These are phyloP conservation scores for Panaeolus papilionaceus DNA, from an alignment of 768 basidiomycete genomes.

Conservation along the genomic window DNA sequence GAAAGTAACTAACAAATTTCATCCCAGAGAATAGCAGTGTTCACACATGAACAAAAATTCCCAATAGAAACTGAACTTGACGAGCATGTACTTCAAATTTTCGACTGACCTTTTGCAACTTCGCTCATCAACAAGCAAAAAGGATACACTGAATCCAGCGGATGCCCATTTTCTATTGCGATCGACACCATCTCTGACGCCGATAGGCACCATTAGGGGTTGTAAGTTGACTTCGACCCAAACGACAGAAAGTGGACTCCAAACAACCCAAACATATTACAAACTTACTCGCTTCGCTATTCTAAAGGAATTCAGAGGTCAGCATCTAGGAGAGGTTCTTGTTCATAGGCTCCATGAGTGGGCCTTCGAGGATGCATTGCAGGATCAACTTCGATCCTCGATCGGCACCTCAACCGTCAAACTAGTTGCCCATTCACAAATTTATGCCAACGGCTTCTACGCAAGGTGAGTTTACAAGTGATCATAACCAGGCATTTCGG, in stretches of 20 bases:
- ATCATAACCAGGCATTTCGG: background rate
- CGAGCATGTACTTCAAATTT: conserved; percentile 50
- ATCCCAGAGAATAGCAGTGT: conserved; percentile 56
- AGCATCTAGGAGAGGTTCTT: conserved; percentile 70
- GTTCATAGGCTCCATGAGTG: conserved; percentile 68
- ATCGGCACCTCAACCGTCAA: conserved; percentile 32
- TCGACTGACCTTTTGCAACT: background rate
- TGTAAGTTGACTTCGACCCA: conserved; percentile 29
- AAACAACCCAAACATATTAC: conserved; percentile 46
- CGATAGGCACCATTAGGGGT: conserved; percentile 75
- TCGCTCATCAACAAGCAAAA: conserved; percentile 14
- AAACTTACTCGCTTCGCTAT: conserved; percentile 80
- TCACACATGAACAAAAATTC: conserved; percentile 73
- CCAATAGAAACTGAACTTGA: conserved; percentile 79
- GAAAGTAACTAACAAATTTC: background rate
- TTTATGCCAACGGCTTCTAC: conserved; percentile 77
- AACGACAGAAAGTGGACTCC: background rate
- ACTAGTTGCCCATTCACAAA: conserved; percentile 73
- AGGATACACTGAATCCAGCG: conserved; percentile 14
- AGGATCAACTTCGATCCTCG: conserved; percentile 24
- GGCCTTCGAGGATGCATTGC: conserved; percentile 52
- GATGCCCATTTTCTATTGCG: conserved; percentile 79
- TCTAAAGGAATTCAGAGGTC: conserved; percentile 66
- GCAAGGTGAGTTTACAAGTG: conserved; percentile 59
- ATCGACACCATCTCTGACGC: conserved; percentile 60